Base-by-base conservation (phyloP, 2,329 filamentous ascomycete genomes). In the Lasiodiplodia sp. region DNA sequence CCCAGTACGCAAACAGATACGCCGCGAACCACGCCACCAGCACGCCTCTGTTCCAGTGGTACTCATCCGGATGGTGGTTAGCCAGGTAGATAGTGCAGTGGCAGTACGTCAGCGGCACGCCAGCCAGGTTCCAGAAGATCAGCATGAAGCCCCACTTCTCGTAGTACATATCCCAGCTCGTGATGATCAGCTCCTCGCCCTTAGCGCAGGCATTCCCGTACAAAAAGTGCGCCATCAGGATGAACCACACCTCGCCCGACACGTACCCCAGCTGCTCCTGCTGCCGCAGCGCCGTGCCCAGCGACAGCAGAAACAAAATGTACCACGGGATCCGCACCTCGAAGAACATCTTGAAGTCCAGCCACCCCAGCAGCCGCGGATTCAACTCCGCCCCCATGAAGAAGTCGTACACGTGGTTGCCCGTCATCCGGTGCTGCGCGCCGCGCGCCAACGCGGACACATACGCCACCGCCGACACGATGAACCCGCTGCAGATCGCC, bases 121-220 rank as follows among this genome's bases (percentile, higher is more conserved):
- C 94, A 57, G 94, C 93, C 78, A 97, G 85, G 82, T 97, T 97
- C 94, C 94, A 97, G 88, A 97, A 97, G 81, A 96, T 96, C 72
- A 97, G 88, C 94, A 97, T 97, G 84, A 97, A 97, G 65, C 94
- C 94, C 89, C 92, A 94, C 83, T 97, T 97, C 85, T 97, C 94
- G 75, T 93, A 95, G 85, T 96, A 97, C 90, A 97, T 97, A 75
- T 97, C 94, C 91, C 94, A 97, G 63, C 92, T 96, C 8, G 92
- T 92, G 69, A 93, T 87, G 79, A 97, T 97, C 77, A 93, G 88
- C 81, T 97, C 93, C 82, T 97, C 94, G 58, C 92, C 94, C 83
- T 97, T 97, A 73, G 91, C 89, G 83, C 94, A 97, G 65, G 94
- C 93, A 79, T 96, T 96, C 77, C 93, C 93, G 76, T 97, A 97